These are phyloP conservation scores for Isoetes taiwanensis DNA, from an alignment of 75 land plant species.

Conservation along the genomic window DNA sequence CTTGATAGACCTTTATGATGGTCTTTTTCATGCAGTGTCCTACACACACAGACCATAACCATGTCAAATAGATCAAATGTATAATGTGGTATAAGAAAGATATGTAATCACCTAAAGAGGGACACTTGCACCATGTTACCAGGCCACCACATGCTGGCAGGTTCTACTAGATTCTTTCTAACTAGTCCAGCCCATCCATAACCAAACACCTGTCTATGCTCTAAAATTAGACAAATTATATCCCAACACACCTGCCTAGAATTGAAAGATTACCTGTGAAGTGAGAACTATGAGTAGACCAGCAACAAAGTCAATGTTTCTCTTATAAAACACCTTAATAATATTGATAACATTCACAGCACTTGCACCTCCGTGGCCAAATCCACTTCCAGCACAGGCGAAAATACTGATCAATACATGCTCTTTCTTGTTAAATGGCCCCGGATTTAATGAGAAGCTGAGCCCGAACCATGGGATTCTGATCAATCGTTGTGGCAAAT, in stretches of 20 bases:
- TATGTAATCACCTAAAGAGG: not conserved
- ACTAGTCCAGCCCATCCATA: not conserved
- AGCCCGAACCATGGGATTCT: constrained; percentile 29
- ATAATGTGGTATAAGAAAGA: not conserved
- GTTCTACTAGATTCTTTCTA: not conserved
- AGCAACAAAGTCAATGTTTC: constrained; percentile 27
- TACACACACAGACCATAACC: constrained; percentile 11
- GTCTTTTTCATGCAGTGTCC: constrained; percentile 57
- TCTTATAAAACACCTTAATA: constrained; percentile 62
- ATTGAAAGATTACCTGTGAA: constrained; percentile 47
- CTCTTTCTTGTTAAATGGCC: constrained; percentile 79
- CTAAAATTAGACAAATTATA: not conserved
- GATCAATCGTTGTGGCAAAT: constrained; percentile 23
- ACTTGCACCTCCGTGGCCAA: constrained; percentile 30
- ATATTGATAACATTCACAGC: constrained; percentile 46
- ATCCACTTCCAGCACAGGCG: constrained; percentile 41
- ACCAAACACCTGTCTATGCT: not conserved
- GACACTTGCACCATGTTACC: not conserved
- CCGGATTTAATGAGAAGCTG: constrained; percentile 62
- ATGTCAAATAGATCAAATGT: not conserved
- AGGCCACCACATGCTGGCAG: not conserved
- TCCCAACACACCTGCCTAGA: not conserved
- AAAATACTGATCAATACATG: constrained; percentile 84
- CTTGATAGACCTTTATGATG: constrained; percentile 18
- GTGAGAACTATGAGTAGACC: constrained; percentile 42